Evolutionary conservation across 2,329 filamentous ascomycete species (phyloP), one percentile per base, ranked within the genome.

Genomic region (Fusarium stilboides): DNA sequence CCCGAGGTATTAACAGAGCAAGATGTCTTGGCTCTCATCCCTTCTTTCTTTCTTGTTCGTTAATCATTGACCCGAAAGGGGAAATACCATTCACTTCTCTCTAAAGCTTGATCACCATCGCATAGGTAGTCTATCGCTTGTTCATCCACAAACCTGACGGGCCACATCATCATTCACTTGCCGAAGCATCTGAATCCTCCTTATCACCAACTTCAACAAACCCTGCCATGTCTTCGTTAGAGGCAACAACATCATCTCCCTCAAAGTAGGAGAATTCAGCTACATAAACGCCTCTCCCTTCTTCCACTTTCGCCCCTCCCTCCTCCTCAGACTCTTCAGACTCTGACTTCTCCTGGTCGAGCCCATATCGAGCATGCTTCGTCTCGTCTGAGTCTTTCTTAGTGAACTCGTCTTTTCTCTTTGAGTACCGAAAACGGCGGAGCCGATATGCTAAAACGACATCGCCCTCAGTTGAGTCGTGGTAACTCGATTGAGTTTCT

Each of bases 371-470:
- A 24, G 46, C 22, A 33, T 50, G 33, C 33, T 51, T 62, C 12
- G 53, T 65, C 43, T 66, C 65, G 24, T 68, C 62, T 43, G 49
- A 20, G 15, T 66, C 37, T 14, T 53, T 55, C 10, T 24, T 49
- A 37, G 19, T 56, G 26, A 62, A 54, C 14, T 36, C 39, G 13
- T 56, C 57, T 14, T 49, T 60, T 33, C 62, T 46, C 20, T 44
- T 68, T 12, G 65, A 66, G 15, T 68, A 68, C 5, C 53, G 53
- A 34, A 68, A 68, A 9, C 57, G 44, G 28, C 65, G 56, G 7
- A 66, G 22, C 17, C 65, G 57, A 24, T 68, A 68, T 9, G 65
- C 65, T 15, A 68, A 15, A 24, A 66, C 39, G n/a, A 62, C 65
- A 5, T 68, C 65, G 3, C 46, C 45, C 13, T 68, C 47, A 4